phyloP scores from a whole-genome alignment of 768 basidiomycete species.

The Phaffia tasmanica region DNA sequence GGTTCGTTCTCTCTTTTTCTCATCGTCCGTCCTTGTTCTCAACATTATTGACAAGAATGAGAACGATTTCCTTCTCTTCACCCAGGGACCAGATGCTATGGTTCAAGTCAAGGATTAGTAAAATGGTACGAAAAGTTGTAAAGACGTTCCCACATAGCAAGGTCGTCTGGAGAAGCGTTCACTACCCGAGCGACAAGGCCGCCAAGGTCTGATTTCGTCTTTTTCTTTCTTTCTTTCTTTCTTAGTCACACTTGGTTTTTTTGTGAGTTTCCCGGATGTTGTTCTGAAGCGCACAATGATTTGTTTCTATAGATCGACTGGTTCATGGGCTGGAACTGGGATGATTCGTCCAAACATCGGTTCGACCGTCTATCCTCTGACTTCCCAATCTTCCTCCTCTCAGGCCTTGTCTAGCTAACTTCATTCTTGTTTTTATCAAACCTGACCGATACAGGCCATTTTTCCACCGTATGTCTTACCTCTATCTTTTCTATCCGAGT shows the following conservation, averaged over 20 bases:
- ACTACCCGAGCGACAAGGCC: conserved; percentile 24
- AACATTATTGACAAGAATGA: too few species aligned
- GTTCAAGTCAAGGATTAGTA: conserved; percentile 4
- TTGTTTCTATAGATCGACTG: conserved; percentile 11
- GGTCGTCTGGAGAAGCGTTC: conserved; percentile 24
- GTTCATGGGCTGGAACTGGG: conserved; percentile 27
- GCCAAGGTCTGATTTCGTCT: conserved; percentile 15
- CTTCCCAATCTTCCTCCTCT: not conserved
- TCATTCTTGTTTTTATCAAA: too few species aligned
- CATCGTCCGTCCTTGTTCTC: not conserved
- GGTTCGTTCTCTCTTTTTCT: not conserved
- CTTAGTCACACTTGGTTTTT: not conserved
- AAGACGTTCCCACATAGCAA: conserved; percentile 14
- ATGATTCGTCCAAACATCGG: conserved; percentile 13
- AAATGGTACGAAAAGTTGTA: conserved; percentile 7
- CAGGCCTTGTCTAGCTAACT: too few species aligned
- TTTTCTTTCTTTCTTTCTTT: not conserved
- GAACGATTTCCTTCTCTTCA: too few species aligned
- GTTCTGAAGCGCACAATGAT: not conserved
- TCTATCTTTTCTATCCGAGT: not conserved
- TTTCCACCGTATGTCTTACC: conserved; percentile 8
- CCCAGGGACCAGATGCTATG: conserved; percentile 1
- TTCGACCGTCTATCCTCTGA: not conserved
- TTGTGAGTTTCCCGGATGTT: too few species aligned
- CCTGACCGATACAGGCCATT: not conserved